Base-by-base conservation (phyloP, 2,329 filamentous ascomycete genomes). In the Colletotrichum godetiae region DNA sequence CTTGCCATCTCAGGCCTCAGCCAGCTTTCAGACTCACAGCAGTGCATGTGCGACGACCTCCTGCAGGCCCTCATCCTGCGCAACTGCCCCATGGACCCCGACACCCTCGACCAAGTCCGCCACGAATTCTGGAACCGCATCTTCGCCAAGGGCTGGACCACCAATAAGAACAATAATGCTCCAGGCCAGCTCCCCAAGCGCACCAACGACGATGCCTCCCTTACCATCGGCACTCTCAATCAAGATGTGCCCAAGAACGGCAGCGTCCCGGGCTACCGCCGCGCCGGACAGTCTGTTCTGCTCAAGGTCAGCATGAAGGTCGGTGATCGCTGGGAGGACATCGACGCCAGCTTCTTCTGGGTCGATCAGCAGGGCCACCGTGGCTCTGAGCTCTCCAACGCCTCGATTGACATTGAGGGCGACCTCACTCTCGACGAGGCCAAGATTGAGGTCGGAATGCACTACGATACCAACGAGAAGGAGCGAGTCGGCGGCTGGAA, bases 401-500 rank as follows among this genome's bases (percentile, higher is more conserved):
- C 29, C 6, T 63, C 37, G 22, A 69, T 74, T 3, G 46, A 74
- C 5, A 27, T 60, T 1, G 64, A 74, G 4, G 68, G 64, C 4
- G 64, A 55, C 29, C 22, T 67, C 19, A 56, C 31, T 2, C 37
- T 59, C 4, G 27, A 55, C 4, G 68, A 71, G 10, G 31, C 68
- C 31, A 37, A 49, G 27, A n/a, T 33, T 3, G 49, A 53, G 37
- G 72, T 72, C 3, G 57, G 56, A 5, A 8, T 57, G 19, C 53
- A 72, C 57, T 67, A 72, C 22, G 67, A 74, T 15, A 11, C 12
- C 11, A 63, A 61, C 31, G 72, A 72, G 68, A n/a, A 56, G 24
- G 72, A 72, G 3, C 58, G 68, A 1, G 64, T 74, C 4, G 72
- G 72, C 12, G 6, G 15, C 4, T 68, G 64, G 58, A 72, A 72